These are phyloP conservation scores for Atractiella rhizophila DNA, from an alignment of 768 basidiomycete species.

Conservation along the genomic window DNA sequence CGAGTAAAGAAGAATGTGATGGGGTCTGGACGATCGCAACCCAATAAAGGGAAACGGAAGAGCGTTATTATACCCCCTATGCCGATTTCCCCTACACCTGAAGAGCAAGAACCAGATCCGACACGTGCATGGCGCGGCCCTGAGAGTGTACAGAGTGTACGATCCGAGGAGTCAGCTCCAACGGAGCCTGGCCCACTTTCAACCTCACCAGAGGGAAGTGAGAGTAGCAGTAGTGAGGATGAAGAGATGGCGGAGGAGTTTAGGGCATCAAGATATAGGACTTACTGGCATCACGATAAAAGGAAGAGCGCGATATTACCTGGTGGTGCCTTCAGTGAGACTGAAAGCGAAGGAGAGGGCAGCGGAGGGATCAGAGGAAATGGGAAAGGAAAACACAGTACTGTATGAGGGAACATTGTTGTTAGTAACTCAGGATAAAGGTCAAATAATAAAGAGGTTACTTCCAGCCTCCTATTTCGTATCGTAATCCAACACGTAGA, in stretches of 20 bases:
- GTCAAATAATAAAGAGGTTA: too few species aligned
- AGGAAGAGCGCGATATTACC: too few species aligned
- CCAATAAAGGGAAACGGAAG: background rate
- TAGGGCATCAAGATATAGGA: background rate
- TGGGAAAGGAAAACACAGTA: too few species aligned
- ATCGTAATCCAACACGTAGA: too few species aligned
- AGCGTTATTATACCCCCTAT: background rate
- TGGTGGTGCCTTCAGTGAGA: too few species aligned
- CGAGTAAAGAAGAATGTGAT: slow-evolving; percentile 19
- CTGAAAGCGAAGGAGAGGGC: too few species aligned
- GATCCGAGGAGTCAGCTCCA: background rate
- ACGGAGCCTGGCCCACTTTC: background rate
- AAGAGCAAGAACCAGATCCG: too few species aligned
- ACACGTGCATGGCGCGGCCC: slow-evolving; percentile 1
- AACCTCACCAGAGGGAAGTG: background rate
- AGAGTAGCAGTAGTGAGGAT: background rate
- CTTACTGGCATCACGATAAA: background rate
- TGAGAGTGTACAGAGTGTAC: background rate
- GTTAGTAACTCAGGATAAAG: too few species aligned
- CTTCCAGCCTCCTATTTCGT: too few species aligned
- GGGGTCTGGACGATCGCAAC: background rate
- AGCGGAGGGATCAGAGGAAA: too few species aligned
- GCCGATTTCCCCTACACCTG: too few species aligned
- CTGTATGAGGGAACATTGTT: too few species aligned
- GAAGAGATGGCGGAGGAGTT: background rate